Evolutionary conservation across 331 rosid genomes (phyloP), one percentile per base, ranked within the genome.

Genomic region (Ulmus americana): DNA sequence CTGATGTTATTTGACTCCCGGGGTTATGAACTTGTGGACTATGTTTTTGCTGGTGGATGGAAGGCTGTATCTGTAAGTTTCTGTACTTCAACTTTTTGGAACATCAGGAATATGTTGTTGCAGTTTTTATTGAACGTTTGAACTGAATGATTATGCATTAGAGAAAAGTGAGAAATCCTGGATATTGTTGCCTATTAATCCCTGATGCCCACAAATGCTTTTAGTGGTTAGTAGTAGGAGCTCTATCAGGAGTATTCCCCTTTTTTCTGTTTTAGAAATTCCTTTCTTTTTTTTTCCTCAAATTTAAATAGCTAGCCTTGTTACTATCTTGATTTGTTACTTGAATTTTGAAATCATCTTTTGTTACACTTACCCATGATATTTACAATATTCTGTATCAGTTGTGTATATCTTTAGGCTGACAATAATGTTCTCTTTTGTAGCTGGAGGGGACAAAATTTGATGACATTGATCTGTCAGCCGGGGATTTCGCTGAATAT

Each of bases 31-130:
- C 98, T 95, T 0, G 70, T 82, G 47, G 90, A 58, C 71, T 92
- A 46, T 45, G 60, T 74, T 40, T 82, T 92, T 45, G 18, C 67
- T 56, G 64, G n/a, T 73, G 97, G 86, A 47, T 92, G 97, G 98
- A 85, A 80, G 70, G 95, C 69, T 76, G 86, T 87, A 69, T 92
- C 98, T 49, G 97, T 88, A 81, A 92, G 97, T 79, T 67, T 74
- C 61, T 28, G 16, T 53, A 42, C 53, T 59, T 53, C 48, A 6
- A 43, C 39, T 13, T 57, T 38, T 16, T 18, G 4, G 2, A 18
- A 9, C 39, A 10, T 9, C 13, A 15, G 6, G 22, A 52, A 14
- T 15, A 14, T 10, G 13, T 53, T 6, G 58, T 12, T 53, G 38
- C 7, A 6, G 20, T 53, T 5, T 53, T 14, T 14, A 10, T 12